Base-by-base conservation (phyloP, 179 eudicot genomes). In the Spergularia azorica region DNA sequence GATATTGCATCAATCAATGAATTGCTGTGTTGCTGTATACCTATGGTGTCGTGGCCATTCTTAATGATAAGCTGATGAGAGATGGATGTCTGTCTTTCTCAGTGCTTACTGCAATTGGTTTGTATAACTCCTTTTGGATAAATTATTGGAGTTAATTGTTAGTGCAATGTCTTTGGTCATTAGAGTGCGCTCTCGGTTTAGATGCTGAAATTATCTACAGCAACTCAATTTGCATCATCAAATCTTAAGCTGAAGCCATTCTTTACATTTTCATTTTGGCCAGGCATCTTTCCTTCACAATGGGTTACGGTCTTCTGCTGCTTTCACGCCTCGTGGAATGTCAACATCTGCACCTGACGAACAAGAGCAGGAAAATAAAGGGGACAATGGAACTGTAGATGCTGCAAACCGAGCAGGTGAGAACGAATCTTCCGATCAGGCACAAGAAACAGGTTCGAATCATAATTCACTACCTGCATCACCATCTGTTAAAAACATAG, bases 331-430 rank as follows among this genome's bases (percentile, higher is more conserved):
- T 36, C 81, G 84, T 79, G 88, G 95, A 81, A 75, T 95, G 74
- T 93, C 97, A 38, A 87, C 98, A 71, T 84, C 90, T 39, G 87
- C 97, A 70, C 83, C 98, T 43, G 76, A 90, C 72, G 81, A 90
- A 82, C 74, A 76, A 55, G 84, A 79, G 26, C 81, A 81, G 32
- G 82, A 82, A 54, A 82, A 79, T 65, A 84, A 80, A 63, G 83
- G 64, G 76, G 84, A 80, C 43, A 67, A 78, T 68, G 72, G 76
- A 62, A 72, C 68, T 67, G 67, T 52, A 6, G 72, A 26, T 26
- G 32, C 32, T 26, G 32, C 32, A 26, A 26, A 26, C 32, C 32
- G 2, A 26, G 32, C 32, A 26, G 32, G 79, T 67, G 87, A 75
- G 63, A 76, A 83, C 41, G 69, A 75, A 68, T 73, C 80, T 46